Conservation (phyloP, 2,329 filamentous ascomycete species). For the Cadophora malorum region DNA sequence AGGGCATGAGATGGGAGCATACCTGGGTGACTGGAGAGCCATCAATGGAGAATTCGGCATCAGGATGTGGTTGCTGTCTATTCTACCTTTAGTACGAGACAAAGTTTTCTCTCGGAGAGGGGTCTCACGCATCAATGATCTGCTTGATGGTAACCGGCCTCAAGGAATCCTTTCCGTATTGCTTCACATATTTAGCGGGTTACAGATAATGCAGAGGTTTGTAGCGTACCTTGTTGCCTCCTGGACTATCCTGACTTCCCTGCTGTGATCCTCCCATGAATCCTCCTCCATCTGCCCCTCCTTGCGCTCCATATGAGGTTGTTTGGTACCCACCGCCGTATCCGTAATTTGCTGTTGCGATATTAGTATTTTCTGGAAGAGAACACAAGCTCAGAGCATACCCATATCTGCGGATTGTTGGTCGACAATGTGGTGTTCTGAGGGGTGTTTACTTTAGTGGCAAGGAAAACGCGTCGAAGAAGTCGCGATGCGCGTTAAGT, state of each 20-base stretch:
- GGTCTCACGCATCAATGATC: slow-evolving; percentile 70
- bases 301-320: slow-evolving; percentile 54
- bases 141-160: slow-evolving; percentile 97
- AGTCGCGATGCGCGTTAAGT: slow-evolving; percentile 23
- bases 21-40: slow-evolving; percentile 70
- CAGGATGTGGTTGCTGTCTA: slow-evolving; percentile 70
- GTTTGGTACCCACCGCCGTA: slow-evolving; percentile 43
- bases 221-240: slow-evolving; percentile 52
- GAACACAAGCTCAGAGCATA: slow-evolving; percentile 11
- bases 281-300: slow-evolving; percentile 66
- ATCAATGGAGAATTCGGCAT: slow-evolving; percentile 85
- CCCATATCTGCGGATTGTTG: slow-evolving; percentile 24
- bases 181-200: slow-evolving; percentile 20
- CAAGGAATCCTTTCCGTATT: slow-evolving; percentile 80
- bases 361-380: neutral
- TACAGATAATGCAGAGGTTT: neutral
- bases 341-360: slow-evolving; percentile 41
- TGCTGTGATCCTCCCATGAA: slow-evolving; percentile 67
- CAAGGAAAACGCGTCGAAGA: slow-evolving; percentile 19
- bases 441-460: slow-evolving; percentile 14
- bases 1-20: slow-evolving; percentile 24
- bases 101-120: slow-evolving; percentile 6
- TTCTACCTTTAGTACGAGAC: slow-evolving; percentile 22
- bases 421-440: slow-evolving; percentile 15
- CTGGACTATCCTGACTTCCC: slow-evolving; percentile 59